These are phyloP conservation scores for Erodium chrysanthum DNA, from an alignment of 441 rosid genomes.

Conservation along the genomic window DNA sequence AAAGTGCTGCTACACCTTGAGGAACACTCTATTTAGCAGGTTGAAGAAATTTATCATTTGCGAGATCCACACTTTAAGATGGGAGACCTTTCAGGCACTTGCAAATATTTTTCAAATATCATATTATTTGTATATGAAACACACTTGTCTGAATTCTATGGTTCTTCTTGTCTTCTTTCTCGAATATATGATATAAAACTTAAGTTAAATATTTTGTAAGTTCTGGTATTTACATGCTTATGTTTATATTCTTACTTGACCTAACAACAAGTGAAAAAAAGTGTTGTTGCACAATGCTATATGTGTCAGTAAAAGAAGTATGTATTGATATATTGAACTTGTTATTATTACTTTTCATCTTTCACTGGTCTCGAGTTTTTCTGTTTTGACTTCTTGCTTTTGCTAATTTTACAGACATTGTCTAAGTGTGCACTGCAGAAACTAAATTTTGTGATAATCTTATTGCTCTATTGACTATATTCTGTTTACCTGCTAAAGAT, in stretches of 20 bases:
- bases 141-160: background rate
- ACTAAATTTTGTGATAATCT: background rate
- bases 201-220: too few species aligned
- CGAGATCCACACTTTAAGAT: background rate
- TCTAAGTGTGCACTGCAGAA: background rate
- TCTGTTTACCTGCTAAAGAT: background rate
- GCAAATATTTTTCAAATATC: background rate
- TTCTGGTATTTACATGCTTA: background rate
- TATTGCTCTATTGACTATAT: background rate
- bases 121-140: background rate
- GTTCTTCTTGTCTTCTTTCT: background rate
- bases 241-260: background rate
- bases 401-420: background rate
- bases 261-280: background rate
- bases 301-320: background rate
- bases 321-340: background rate
- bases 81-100: background rate
- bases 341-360: background rate
- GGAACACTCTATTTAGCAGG: background rate
- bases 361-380: background rate
- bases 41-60: background rate
- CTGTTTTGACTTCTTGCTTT: background rate
- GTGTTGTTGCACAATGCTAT: background rate
- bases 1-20: background rate
- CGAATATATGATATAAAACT: background rate